phyloP scores from a whole-genome alignment of 192 early-diverging fungal genomes.

The Irineochytrium annulatum region DNA sequence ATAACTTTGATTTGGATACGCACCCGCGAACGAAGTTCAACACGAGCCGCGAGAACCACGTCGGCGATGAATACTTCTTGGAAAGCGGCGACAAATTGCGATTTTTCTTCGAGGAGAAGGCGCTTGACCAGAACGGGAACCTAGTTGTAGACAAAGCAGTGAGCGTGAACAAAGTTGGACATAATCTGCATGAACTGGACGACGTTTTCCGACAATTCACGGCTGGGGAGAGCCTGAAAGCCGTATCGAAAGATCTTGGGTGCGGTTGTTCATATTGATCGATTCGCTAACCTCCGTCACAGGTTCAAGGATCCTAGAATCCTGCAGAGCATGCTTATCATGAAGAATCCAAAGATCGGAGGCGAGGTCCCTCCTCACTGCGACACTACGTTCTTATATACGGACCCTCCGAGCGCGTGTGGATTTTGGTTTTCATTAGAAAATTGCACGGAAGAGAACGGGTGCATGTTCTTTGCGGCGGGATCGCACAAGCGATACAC shows the following conservation, averaged over 20 bases:
- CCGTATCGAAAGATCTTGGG: constrained; percentile 55
- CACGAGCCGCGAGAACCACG: constrained; percentile 48
- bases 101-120: constrained; percentile 86
- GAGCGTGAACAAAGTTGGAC: constrained; percentile 89
- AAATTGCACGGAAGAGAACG: constrained; percentile 82
- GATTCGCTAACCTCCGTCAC: too few species aligned
- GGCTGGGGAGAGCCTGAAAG: constrained; percentile 44
- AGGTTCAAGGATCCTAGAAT: constrained; percentile 70
- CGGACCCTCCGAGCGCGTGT: constrained; percentile 73
- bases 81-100: constrained; percentile 75
- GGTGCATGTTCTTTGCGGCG: constrained; percentile 79
- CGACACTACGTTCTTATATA: constrained; percentile 90
- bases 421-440: constrained; percentile 76
- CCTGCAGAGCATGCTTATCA: constrained; percentile 87
- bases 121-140: constrained; percentile 62
- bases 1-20: constrained; percentile 50
- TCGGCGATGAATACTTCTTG: constrained; percentile 88
- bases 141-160: constrained; percentile 54
- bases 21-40: constrained; percentile 76
- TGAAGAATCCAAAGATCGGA: constrained; percentile 52
- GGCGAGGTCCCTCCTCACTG: constrained; percentile 80
- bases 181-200: constrained; percentile 81
- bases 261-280: too few species aligned
- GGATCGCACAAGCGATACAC: constrained; percentile 75
- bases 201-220: constrained; percentile 70